These are phyloP conservation scores for Suhomyces ambrosiae DNA, from an alignment of 1,139 yeast genomes.

Conservation along the genomic window DNA sequence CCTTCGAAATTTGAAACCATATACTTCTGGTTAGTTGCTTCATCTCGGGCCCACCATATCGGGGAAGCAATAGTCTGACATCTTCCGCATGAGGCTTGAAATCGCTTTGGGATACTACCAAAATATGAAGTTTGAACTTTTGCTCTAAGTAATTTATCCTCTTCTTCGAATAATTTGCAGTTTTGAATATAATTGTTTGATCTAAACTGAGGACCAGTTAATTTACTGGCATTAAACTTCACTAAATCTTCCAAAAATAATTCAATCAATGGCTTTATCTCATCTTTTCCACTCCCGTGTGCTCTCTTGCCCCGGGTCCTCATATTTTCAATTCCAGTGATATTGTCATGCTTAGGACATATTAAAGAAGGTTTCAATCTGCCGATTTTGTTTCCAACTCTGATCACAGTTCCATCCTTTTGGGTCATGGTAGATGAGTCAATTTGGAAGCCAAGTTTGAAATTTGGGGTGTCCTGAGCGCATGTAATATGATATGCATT, in stretches of 20 bases:
- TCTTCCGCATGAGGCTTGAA: conserved; percentile 18
- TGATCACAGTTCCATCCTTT: conserved; percentile 24
- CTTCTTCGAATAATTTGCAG: conserved; percentile 20
- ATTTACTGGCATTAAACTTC: conserved; percentile 22
- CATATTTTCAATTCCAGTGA: conserved; percentile 19
- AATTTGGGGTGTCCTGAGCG: conserved; percentile 54
- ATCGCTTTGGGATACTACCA: conserved; percentile 9
- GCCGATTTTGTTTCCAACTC: conserved; percentile 38
- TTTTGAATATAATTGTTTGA: conserved; percentile 34
- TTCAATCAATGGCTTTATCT: conserved; percentile 38
- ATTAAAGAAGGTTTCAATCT: conserved; percentile 43
- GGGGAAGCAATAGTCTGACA: conserved; percentile 39
- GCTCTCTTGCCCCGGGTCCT: conserved; percentile 40
- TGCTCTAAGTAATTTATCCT: conserved; percentile 14
- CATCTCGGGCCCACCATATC: conserved; percentile 38
- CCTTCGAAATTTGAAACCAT: conserved; percentile 12
- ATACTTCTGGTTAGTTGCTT: conserved; percentile 3
- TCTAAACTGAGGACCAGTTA: conserved; percentile 37
- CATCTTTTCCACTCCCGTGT: conserved; percentile 27
- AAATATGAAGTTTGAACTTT: conserved; percentile 14
- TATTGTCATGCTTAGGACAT: conserved; percentile 43
- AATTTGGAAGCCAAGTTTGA: conserved; percentile 49
- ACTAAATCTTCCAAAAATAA: conserved; percentile 45
- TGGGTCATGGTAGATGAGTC: conserved; percentile 18
- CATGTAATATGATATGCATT: conserved; percentile 63